Conservation (phyloP, 805 yeast species). For the Cephaloascus albidus region DNA sequence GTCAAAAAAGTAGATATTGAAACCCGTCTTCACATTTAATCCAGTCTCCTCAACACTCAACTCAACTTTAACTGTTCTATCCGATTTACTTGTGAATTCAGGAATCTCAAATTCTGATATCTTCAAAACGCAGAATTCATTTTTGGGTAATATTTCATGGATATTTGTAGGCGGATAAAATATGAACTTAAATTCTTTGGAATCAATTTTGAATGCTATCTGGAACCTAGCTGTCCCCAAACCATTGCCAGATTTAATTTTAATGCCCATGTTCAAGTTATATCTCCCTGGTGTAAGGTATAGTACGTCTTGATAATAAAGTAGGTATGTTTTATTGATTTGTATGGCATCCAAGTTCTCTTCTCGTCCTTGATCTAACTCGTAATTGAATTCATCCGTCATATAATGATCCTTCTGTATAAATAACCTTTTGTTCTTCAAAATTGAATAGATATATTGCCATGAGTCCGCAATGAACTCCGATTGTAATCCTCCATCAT, state of each 20-base stretch:
- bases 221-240: slow-evolving; percentile 51
- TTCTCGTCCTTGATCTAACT: no score
- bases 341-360: slow-evolving; percentile 34
- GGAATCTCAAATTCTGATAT: slow-evolving; percentile 38
- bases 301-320: slow-evolving; percentile 33
- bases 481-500: not conserved
- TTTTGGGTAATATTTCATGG: slow-evolving; percentile 46
- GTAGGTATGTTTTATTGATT: slow-evolving; percentile 38
- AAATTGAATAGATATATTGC: slow-evolving; percentile 40
- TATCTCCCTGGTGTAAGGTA: slow-evolving; percentile 41
- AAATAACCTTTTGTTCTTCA: slow-evolving; percentile 42
- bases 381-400: slow-evolving; percentile 39
- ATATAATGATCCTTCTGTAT: slow-evolving; percentile 34
- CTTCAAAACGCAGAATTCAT: slow-evolving; percentile 38
- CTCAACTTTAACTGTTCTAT: slow-evolving; percentile 24
- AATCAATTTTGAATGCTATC: slow-evolving; percentile 20
- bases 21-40: slow-evolving; percentile 40
- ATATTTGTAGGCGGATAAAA: slow-evolving; percentile 51
- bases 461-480: slow-evolving; percentile 41
- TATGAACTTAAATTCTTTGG: slow-evolving; percentile 20
- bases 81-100: slow-evolving; percentile 4
- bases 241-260: slow-evolving; percentile 44
- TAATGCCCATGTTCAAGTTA: slow-evolving; percentile 41
- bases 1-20: slow-evolving; percentile 35
- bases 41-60: slow-evolving; percentile 51